A percentile compares a stretch with the other conserved stretches of the same genome.
These are phyloP conservation scores for Schizopora paradoxa DNA, from an alignment of 1,284 basidiomycete genomes.

Conservation along the genomic window DNA sequence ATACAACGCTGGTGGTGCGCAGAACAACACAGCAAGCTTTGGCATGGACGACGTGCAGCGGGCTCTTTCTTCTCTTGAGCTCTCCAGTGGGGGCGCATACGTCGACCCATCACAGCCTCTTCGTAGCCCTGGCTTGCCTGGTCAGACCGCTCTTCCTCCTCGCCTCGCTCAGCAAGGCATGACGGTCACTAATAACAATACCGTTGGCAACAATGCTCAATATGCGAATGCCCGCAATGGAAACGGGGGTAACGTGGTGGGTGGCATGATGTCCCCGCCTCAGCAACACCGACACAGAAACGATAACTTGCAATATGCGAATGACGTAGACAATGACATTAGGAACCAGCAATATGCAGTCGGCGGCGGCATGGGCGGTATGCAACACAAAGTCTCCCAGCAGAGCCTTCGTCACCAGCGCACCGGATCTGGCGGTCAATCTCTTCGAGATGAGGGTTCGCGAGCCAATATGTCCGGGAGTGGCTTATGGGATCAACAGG, in stretches of 20 bases:
- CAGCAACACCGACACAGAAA: conserved; percentile 17
- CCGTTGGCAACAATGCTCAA: conserved; percentile 30
- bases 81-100: conserved; percentile 32
- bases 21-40: conserved; percentile 24
- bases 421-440: conserved; percentile 6
- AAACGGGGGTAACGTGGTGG: conserved; percentile 6
- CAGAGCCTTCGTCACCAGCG: conserved; percentile 27
- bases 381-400: conserved; percentile 29
- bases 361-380: conserved; percentile 46
- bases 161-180: conserved; percentile 57
- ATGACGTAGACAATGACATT: conserved; percentile 61
- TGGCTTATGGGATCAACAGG: conserved; percentile 69
- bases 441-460: conserved; percentile 31
- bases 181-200: conserved; percentile 38
- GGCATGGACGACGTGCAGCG: conserved; percentile 71
- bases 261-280: not conserved
- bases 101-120: not conserved
- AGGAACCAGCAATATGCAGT: no score
- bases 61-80: conserved; percentile 62
- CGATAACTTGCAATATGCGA: conserved; percentile 48
- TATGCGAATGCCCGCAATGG: no score
- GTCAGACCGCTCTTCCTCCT: conserved; percentile 57
- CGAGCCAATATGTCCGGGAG: no score
- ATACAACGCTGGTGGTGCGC: conserved; percentile 23
- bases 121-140: conserved; percentile 33